A percentile compares a stretch with the other conserved stretches of the same genome.
Conservation (phyloP, 2,329 filamentous ascomycete genomes). For the Pestalotiopsis sp. region DNA sequence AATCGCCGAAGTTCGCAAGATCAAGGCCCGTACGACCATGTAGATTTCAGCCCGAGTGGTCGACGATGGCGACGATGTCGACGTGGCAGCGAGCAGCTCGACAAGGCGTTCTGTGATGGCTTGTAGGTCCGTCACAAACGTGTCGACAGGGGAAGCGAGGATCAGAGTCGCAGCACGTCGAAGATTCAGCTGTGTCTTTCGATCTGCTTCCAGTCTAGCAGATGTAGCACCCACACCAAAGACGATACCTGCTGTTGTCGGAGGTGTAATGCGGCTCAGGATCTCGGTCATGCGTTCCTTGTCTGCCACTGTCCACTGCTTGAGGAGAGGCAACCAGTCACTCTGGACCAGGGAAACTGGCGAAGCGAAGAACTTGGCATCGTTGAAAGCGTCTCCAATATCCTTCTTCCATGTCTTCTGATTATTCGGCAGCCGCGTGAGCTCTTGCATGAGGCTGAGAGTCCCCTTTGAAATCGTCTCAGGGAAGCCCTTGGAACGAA, state of each 20-base stretch:
- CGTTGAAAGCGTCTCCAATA: conserved; percentile 88
- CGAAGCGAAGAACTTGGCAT: conserved; percentile 81
- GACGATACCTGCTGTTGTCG: conserved; percentile 92
- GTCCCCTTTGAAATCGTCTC: conserved; percentile 76
- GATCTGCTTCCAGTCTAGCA: conserved; percentile 90
- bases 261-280: conserved; percentile 75
- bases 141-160: conserved; percentile 75
- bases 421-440: conserved; percentile 76
- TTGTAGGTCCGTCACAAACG: conserved; percentile 76
- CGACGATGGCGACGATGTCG: conserved; percentile 89
- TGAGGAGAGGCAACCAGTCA: conserved; percentile 82
- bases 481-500: conserved; percentile 85
- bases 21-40: conserved; percentile 81
- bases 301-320: conserved; percentile 82
- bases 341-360: conserved; percentile 65
- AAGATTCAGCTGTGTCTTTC: conserved; percentile 87
- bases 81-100: conserved; percentile 81
- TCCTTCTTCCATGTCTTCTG: conserved; percentile 95
- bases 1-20: conserved; percentile 76
- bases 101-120: conserved; percentile 80
- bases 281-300: conserved; percentile 88
- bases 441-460: conserved; percentile 73
- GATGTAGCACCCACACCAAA: conserved; percentile 98
- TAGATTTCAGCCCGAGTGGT: conserved; percentile 87
- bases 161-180: conserved; percentile 80